Base-by-base conservation (phyloP, 1,284 basidiomycete species). In the Moesziomyces sp. region DNA sequence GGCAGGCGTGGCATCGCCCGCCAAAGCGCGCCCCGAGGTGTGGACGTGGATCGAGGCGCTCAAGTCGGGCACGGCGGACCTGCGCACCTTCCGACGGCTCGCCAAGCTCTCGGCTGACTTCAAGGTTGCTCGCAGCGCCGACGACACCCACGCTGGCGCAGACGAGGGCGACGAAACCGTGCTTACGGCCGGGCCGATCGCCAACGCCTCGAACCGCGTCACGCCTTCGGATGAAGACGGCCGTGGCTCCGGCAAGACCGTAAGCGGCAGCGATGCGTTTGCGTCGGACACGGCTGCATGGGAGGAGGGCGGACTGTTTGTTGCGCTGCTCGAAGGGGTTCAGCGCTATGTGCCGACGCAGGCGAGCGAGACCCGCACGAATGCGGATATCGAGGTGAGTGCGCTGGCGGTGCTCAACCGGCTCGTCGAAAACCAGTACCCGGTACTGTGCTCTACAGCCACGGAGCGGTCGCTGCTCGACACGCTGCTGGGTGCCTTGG, bases 391-490 rank as follows among this genome's bases (percentile, higher is more conserved):
- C 23, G 55, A 67, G 19, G 23, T 68, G 28, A 71, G 71, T 6
- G 76, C 63, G 0, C 74, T 75, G 28, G 68, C 76, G 10, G 53
- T 81, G 23, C 46, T 81, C 19, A 65, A 75, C 23, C 51, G 68
- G 10, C 33, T 81, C 18, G 56, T 81, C 0, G 71, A 77, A 40
- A 62, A 71, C 28, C 78, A 81, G 51, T 74, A 63, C 33, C 50
- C 69, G 5, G 60, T 81, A 0, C 69, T 81, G 21, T 28, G 38
- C 1, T 40, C 56, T 0, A 53, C 58, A 0, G 52, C 26, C 2
- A 55, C 26, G 10, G 79, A 81, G 21, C 43, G 53, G 0, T 64
- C 69, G 11, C 40, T 77, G n/a, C 14, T 81, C 13, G 52, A 64
- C 0, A 19, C 74, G 0, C 24, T 64, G 0, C 35, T 73, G 0